Evolutionary conservation across 1,284 basidiomycete species (phyloP).

Genomic region (Cutaneotrichosporon sp.): DNA sequence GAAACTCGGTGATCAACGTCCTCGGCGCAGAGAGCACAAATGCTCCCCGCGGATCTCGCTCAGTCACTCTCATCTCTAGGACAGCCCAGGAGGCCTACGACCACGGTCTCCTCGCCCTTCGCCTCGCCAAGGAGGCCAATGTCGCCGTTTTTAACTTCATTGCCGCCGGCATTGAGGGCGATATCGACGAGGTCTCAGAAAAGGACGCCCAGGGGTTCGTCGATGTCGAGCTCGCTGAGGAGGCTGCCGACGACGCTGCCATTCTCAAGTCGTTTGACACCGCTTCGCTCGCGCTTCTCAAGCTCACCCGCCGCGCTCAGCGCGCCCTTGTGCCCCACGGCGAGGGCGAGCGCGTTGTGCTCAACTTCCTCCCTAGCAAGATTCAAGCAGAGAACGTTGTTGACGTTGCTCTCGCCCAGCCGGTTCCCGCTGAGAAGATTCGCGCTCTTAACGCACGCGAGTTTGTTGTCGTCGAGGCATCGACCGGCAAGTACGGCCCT

Average conservation of each 20-base stretch:
- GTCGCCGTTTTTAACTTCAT: constrained; percentile 77
- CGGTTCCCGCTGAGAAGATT: constrained; percentile 64
- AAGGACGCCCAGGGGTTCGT: constrained; percentile 50
- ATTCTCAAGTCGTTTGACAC: constrained; percentile 60
- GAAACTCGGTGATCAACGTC: constrained; percentile 32
- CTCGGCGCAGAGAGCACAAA: constrained; percentile 33
- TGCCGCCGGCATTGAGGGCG: constrained; percentile 47
- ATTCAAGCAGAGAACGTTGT: constrained; percentile 52
- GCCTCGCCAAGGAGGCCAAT: constrained; percentile 58
- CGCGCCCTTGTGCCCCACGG: constrained; percentile 53
- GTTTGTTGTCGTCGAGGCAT: constrained; percentile 79
- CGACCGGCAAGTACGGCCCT: constrained; percentile 79
- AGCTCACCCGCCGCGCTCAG: constrained; percentile 60
- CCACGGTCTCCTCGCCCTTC: constrained; percentile 65
- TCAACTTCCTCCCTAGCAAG: constrained; percentile 63
- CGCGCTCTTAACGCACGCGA: constrained; percentile 61
- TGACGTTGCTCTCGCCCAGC: constrained; percentile 61
- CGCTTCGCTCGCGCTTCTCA: constrained; percentile 60
- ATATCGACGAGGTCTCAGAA: constrained; percentile 53
- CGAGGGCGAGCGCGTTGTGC: constrained; percentile 62
- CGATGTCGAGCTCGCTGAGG: background rate
- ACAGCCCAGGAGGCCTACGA: constrained; percentile 65
- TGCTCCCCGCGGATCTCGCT: constrained; percentile 26
- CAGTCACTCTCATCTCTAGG: constrained; percentile 60
- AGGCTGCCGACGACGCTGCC: constrained; percentile 16